Conservation (phyloP, 306 rosid genomes). For the Purshia tridentata region DNA sequence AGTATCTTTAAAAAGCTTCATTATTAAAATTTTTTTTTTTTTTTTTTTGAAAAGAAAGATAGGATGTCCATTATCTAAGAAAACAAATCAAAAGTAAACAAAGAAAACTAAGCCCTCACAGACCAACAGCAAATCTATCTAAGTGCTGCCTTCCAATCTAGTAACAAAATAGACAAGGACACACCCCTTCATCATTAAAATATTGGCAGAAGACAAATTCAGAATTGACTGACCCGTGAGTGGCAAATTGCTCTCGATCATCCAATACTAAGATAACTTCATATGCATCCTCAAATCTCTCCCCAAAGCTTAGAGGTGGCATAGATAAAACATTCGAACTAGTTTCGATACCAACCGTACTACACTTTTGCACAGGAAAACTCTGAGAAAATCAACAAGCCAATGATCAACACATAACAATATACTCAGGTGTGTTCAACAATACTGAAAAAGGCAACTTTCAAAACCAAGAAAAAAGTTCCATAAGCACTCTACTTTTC, state of each 20-base stretch:
- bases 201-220: background rate
- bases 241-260: slow-evolving; percentile 89
- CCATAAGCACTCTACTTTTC: background rate
- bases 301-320: slow-evolving; percentile 85
- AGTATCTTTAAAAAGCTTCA: background rate
- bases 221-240: slow-evolving; percentile 67
- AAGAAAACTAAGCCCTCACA: too few relatives aligned
- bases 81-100: too few relatives aligned
- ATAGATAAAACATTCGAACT: slow-evolving; percentile 50
- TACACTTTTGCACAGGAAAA: slow-evolving; percentile 36
- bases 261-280: slow-evolving; percentile 77
- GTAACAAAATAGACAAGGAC: too few relatives aligned
- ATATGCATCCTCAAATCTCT: slow-evolving; percentile 86
- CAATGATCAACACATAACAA: slow-evolving; percentile 10
- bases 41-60: too few relatives aligned
- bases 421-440: background rate
- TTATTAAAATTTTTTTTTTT: too few relatives aligned
- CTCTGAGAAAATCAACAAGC: slow-evolving; percentile 39
- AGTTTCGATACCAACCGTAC: slow-evolving; percentile 35
- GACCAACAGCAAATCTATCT: too few relatives aligned
- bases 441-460: slow-evolving; percentile 12
- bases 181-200: too few relatives aligned
- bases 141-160: too few relatives aligned
- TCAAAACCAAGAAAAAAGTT: background rate
- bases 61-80: too few relatives aligned